Base-by-base conservation (phyloP, 768 basidiomycete species). In the Kwoniella pini region DNA sequence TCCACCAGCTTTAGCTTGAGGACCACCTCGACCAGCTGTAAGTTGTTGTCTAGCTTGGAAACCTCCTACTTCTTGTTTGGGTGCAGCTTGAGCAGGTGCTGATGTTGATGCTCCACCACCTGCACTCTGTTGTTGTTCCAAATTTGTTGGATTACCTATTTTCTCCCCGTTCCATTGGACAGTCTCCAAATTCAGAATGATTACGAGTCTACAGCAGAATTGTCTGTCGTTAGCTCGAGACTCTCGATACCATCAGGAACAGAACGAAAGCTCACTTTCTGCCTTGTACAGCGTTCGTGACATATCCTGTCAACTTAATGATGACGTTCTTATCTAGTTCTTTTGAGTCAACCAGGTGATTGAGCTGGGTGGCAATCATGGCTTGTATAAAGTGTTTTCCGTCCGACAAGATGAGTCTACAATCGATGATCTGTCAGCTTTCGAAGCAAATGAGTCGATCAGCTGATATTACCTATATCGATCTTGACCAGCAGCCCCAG, bases 341-440 rank as follows among this genome's bases (percentile, higher is more conserved):
- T 5, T 85, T 84, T 0, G 85, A 81, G 15, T 87, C 83, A 13
- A 94, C 86, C 65, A 91, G 80, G 6, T 81, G 63, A 70, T 97
- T 97, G 44, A 93, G 83, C 71, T 91, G 89, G 0, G 94, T 97
- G 4, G 93, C 90, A 31, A 98, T 82, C 96, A 99, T 97, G 24
- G 89, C 87, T 77, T 97, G 96, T 48, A 89, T 82, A 76, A 89
- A 96, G 66, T 89, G 80, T 19, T 82, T 81, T 39, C 95, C 93
- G 79, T 98, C 95, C 0, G 92, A 95, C 39, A 97, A 81, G 78
- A 97, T 90, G 61, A 95, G 42, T 12, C 58, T 60, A 31, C 43
- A 36, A 54, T 9, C 0, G 9, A 11, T 27, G 1, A 11, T 21
- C 19, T 21, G 30, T 63, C 48, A 62, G 50, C 56, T 57, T 52